These are phyloP conservation scores for Linum tenue DNA, from an alignment of 345 rosid species.

Conservation along the genomic window DNA sequence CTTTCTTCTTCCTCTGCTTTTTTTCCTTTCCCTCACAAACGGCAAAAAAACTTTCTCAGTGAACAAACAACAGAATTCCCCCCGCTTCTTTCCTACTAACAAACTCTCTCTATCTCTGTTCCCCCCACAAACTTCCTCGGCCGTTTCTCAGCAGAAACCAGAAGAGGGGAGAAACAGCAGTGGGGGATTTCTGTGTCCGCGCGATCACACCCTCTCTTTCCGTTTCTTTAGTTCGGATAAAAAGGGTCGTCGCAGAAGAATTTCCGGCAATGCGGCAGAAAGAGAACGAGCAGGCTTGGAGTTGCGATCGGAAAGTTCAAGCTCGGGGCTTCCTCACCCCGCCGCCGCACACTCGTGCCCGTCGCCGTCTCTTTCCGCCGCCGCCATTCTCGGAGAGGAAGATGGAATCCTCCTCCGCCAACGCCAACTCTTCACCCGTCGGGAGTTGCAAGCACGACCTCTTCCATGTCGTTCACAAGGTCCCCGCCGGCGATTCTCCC, in stretches of 20 bases:
- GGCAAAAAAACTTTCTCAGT: not conserved
- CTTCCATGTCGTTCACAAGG: conserved; percentile 62
- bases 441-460: conserved; percentile 25
- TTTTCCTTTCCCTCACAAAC: not conserved
- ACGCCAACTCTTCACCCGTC: not conserved
- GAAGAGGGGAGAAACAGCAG: not conserved
- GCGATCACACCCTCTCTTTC: not conserved
- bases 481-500: conserved; percentile 74
- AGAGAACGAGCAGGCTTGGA: not conserved
- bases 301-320: conserved; percentile 18
- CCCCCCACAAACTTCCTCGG: not conserved
- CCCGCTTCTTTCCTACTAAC: not conserved
- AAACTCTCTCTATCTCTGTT: not conserved
- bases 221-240: not conserved
- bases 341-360: conserved; percentile 14
- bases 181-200: not conserved
- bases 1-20: not conserved
- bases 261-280: not conserved
- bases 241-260: not conserved
- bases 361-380: not conserved
- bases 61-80: not conserved
- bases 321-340: conserved; percentile 45
- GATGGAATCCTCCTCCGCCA: conserved; percentile 11
- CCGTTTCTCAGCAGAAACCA: conserved; percentile 1
- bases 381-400: conserved; percentile 43